phyloP scores from a whole-genome alignment of 2,329 filamentous ascomycete genomes.

The Apiospora arundinis region DNA sequence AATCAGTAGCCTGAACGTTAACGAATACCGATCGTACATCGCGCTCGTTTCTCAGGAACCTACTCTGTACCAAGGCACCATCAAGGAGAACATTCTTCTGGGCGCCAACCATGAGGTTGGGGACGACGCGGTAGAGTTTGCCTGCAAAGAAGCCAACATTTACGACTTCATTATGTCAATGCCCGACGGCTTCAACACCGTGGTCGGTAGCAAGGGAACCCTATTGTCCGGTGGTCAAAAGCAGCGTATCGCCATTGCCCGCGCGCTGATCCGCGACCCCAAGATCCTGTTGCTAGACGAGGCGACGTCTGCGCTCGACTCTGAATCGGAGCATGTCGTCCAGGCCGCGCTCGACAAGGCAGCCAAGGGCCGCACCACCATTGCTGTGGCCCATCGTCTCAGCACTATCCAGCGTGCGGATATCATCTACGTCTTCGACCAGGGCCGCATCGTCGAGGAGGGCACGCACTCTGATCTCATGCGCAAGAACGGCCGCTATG shows the following conservation, averaged over 20 bases:
- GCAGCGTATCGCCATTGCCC: constrained; percentile 91
- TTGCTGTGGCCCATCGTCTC: constrained; percentile 90
- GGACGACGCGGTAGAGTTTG: constrained; percentile 76
- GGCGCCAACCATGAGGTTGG: constrained; percentile 72
- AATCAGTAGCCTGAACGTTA: constrained; percentile 81
- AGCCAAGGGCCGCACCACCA: constrained; percentile 84
- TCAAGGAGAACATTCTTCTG: constrained; percentile 88
- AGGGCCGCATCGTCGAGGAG: constrained; percentile 82
- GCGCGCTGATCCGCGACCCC: constrained; percentile 88
- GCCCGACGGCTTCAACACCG: constrained; percentile 83
- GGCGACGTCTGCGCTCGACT: constrained; percentile 79
- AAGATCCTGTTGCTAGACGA: constrained; percentile 86
- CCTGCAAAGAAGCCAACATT: constrained; percentile 90
- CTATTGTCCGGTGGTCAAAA: constrained; percentile 92
- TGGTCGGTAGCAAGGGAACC: constrained; percentile 86
- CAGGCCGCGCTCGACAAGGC: constrained; percentile 83
- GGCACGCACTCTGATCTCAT: constrained; percentile 80
- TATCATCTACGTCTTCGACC: constrained; percentile 95
- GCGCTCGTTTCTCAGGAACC: constrained; percentile 94
- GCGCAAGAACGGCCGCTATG: constrained; percentile 73
- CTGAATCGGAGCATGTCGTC: constrained; percentile 79
- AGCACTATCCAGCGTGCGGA: constrained; percentile 95
- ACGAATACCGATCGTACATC: constrained; percentile 82
- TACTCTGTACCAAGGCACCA: constrained; percentile 90
- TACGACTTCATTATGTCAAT: constrained; percentile 89